Conservation (phyloP, 306 rosid species). For the Cajanus cajan region DNA sequence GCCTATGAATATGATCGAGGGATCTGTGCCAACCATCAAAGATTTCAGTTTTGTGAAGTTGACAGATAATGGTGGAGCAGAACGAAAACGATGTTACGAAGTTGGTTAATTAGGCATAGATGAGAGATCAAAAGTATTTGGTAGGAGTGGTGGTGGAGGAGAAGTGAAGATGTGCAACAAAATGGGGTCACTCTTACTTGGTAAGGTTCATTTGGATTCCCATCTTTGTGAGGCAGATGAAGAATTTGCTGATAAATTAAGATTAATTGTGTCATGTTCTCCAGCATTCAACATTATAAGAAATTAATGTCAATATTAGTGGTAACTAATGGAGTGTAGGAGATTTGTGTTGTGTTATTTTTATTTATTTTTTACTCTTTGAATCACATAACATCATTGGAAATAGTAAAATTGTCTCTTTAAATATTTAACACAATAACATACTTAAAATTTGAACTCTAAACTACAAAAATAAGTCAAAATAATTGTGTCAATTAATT, state of each 20-base stretch:
- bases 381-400: too few relatives aligned
- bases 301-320: conserved; percentile 24
- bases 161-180: conserved; percentile 60
- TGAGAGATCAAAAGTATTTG: conserved; percentile 63
- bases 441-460: too few relatives aligned
- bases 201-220: conserved; percentile 64
- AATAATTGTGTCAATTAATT: too few relatives aligned
- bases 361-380: too few relatives aligned
- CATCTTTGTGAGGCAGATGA: neutral
- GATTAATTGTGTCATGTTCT: conserved; percentile 55
- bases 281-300: conserved; percentile 50
- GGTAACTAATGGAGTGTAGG: conserved; percentile 10
- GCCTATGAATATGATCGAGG: conserved; percentile 52
- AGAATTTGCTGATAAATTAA: conserved; percentile 57
- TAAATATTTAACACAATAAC: too few relatives aligned
- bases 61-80: conserved; percentile 30
- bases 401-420: too few relatives aligned
- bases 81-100: conserved; percentile 47
- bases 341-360: neutral
- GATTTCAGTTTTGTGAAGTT: conserved; percentile 52
- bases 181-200: conserved; percentile 67
- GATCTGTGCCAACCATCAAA: conserved; percentile 50
- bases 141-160: conserved; percentile 67
- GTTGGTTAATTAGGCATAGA: conserved; percentile 39
- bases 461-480: too few relatives aligned